phyloP scores from a whole-genome alignment of 148 eudicot species.

The Polygonum aviculare region DNA sequence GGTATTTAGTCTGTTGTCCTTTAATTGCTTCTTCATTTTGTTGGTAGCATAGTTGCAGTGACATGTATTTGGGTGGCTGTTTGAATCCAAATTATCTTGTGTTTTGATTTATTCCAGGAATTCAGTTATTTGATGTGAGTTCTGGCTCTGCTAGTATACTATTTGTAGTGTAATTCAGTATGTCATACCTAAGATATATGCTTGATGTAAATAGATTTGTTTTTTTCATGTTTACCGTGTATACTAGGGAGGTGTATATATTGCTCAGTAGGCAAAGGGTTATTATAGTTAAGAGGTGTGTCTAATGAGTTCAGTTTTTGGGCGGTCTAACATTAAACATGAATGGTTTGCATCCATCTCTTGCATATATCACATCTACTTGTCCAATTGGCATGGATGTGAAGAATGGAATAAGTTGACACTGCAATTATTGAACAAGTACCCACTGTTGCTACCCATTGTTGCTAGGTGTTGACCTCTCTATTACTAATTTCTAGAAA shows the following conservation, averaged over 20 bases:
- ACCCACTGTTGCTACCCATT: not conserved
- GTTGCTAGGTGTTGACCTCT: not conserved
- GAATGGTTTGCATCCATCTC: not conserved
- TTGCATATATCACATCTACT: not conserved
- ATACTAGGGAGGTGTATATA: not conserved
- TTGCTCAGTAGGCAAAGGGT: not conserved
- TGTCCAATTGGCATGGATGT: not conserved
- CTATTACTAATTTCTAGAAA: not conserved
- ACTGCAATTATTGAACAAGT: not conserved
- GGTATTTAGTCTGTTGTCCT: not conserved
- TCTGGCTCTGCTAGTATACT: not conserved
- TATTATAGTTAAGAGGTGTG: not conserved
- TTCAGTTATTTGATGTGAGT: not conserved
- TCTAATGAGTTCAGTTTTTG: not conserved
- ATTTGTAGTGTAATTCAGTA: not conserved
- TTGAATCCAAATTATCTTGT: not conserved
- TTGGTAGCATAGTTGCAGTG: not conserved
- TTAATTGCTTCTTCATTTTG: not conserved
- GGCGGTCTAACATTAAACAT: not conserved
- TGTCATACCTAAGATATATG: not conserved
- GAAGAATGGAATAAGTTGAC: not conserved
- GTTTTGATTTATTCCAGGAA: not conserved
- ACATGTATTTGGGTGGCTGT: not conserved
- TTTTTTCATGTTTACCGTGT: not conserved
- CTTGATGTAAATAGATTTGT: not conserved